Evolutionary conservation across 2,329 filamentous ascomycete genomes (phyloP).

Genomic region (Blastomyces parvus): DNA sequence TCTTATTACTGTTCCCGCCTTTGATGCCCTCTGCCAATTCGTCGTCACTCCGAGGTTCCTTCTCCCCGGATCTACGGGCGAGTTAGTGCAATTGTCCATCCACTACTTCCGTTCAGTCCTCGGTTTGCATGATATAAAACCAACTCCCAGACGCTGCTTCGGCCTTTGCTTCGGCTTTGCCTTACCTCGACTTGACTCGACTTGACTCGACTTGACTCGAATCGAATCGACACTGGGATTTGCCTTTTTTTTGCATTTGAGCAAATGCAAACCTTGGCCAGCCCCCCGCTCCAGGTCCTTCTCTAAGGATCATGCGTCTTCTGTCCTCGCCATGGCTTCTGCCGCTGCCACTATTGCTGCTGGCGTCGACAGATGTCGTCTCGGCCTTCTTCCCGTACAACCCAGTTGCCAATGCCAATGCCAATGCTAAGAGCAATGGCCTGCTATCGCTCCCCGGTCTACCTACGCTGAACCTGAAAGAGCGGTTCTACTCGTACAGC

Average conservation of each 20-base stretch:
- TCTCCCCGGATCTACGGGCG: too few relatives aligned
- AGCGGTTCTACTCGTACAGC: slow-evolving; percentile 16
- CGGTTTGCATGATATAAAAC: too few relatives aligned
- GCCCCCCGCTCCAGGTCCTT: slow-evolving; percentile 2
- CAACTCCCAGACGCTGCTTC: too few relatives aligned
- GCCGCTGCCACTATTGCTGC: slow-evolving; percentile 11
- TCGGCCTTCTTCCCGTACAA: slow-evolving; percentile 11
- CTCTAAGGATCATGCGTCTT: slow-evolving; percentile 28
- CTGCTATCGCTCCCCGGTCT: background rate
- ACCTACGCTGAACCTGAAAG: background rate
- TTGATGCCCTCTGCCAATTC: too few relatives aligned
- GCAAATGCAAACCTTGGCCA: slow-evolving; percentile 2
- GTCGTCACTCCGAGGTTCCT: too few relatives aligned
- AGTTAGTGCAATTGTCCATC: too few relatives aligned
- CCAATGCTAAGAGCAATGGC: background rate
- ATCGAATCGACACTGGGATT: background rate
- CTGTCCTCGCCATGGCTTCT: slow-evolving; percentile 29
- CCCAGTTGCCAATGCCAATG: background rate
- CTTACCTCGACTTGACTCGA: background rate
- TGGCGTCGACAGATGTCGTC: background rate
- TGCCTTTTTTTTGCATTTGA: background rate
- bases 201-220: background rate
- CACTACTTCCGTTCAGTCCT: too few relatives aligned
- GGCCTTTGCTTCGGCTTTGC: background rate
- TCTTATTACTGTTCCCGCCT: too few relatives aligned